Conservation (phyloP, 169 alveolate species). For the Neospora caninum region DNA sequence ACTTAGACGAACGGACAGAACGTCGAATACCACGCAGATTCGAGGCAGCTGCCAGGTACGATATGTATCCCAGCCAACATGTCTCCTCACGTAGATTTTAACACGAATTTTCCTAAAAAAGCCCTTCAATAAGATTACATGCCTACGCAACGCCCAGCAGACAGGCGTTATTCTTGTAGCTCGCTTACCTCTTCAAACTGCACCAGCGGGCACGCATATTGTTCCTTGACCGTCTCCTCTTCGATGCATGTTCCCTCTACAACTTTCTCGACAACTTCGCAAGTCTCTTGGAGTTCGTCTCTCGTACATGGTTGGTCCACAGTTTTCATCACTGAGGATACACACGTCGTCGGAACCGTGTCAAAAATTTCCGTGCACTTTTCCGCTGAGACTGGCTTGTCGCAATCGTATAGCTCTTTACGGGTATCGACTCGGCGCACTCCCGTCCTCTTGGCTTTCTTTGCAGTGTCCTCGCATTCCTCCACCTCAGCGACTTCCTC, state of each 20-base stretch:
- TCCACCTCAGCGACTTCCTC: not conserved
- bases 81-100: too few relatives aligned
- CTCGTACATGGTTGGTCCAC: not conserved
- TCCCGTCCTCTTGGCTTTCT: not conserved
- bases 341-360: not conserved
- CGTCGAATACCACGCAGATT: too few relatives aligned
- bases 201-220: conserved; percentile 15
- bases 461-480: conserved; percentile 23
- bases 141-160: too few relatives aligned
- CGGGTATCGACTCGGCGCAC: not conserved
- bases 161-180: too few relatives aligned
- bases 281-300: not conserved
- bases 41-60: too few relatives aligned
- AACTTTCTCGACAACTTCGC: conserved; percentile 3
- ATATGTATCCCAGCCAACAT: too few relatives aligned
- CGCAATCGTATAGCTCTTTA: conserved; percentile 9
- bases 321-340: not conserved
- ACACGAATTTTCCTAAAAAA: too few relatives aligned
- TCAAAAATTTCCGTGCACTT: not conserved
- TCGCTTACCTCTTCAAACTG: conserved; percentile 31
- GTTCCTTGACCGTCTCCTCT: conserved; percentile 44
- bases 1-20: too few relatives aligned
- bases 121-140: too few relatives aligned
- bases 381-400: conserved; percentile 29
- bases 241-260: conserved; percentile 35